Evolutionary conservation across 1,139 yeast genomes (phyloP), one percentile per base, ranked within the genome.

Genomic region (Eremothecium cymbalariae): DNA sequence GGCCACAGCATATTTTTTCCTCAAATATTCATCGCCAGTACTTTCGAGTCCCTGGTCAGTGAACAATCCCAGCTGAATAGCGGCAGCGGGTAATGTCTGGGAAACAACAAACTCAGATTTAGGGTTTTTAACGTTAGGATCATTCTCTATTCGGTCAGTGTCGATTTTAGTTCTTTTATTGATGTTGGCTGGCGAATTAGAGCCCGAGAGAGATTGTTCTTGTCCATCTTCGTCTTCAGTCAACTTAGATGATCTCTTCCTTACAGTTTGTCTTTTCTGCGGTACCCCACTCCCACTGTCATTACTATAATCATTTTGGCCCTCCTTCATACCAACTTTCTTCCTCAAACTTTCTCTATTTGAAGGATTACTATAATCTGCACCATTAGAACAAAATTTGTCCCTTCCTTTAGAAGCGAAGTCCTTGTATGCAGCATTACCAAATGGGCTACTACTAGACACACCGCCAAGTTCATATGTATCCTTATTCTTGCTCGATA

Each of bases 1-100:
- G 0, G 94, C 84, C 9, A 93, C 98, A 1, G 85, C 96, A 50
- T 78, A 85, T 54, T 80, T 81, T 46, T 68, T 70, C 53, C 82
- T 82, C 39, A 82, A 59, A 48, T 72, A 84, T 32, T 82, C 94
- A 37, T 75, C 78, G 6, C 85, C 86, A 4, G 63, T 62, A 33
- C 69, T 74, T 40, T 72, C 68, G 27, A 74, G 59, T n/a, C 66
- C 67, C 20, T 59, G 60, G 35, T 80, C 88, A 6, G 75, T 70
- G 46, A 74, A 83, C 24, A 84, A 61, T 0, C 86, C 88, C 34
- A 84, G 60, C 28, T 71, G 74, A 6, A 71, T 67, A 0, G 88
- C 85, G 2, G 79, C 74, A 3, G 73, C 66, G 0, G 94, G 84
- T 29, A 83, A 61, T 0, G 83, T 73, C 52, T 82, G 93, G 0